Base-by-base conservation (phyloP, 164 flowering plant genomes). In the Dillenia suffruticosa region DNA sequence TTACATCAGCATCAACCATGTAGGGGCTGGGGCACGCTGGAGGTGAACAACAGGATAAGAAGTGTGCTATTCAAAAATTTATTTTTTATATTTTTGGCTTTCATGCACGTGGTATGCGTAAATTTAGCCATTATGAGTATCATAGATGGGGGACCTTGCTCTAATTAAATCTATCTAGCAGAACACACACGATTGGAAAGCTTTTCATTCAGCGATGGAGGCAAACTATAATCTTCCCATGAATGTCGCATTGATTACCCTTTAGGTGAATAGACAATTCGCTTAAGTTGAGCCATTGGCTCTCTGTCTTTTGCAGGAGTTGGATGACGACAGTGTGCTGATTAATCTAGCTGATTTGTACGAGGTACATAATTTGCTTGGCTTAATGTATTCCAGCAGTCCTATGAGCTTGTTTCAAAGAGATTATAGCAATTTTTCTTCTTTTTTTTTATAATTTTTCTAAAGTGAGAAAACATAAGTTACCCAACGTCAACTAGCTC, bases 221-320 rank as follows among this genome's bases (percentile, higher is more conserved):
- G 70, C 85, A 14, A 64, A 59, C 68, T 91, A 91, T 70, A 83
- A 73, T 72, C 74, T 91, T 65, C 97, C 97, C 62, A 80, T 48
- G 46, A 91, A 89, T 77, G 85, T 91, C 54, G 97, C 92, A 68
- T 57, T 91, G 54, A 81, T 91, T 44, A 91, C 94, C 59, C 89
- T 91, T 70, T 82, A 86, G 95, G 95, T 88, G 55, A 66, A 63
- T 59, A 5, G 12, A 11, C 63, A 26, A 5, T 24, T 24, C 1
- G 1, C 26, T 24, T 24, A 24, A 24, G 26, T 24, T 24, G 26
- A 3, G 26, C 26, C 26, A 1, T 24, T 24, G 26, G 26, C 49
- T 13, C 26, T 24, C 26, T 24, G 26, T 12, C 13, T 74, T 64
- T 69, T 74, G 63, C 77, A 89, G 94, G 94, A 84, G 68, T 59